Base-by-base conservation (phyloP, 2,329 filamentous ascomycete genomes). In the Colletotrichum gloeosporioides region DNA sequence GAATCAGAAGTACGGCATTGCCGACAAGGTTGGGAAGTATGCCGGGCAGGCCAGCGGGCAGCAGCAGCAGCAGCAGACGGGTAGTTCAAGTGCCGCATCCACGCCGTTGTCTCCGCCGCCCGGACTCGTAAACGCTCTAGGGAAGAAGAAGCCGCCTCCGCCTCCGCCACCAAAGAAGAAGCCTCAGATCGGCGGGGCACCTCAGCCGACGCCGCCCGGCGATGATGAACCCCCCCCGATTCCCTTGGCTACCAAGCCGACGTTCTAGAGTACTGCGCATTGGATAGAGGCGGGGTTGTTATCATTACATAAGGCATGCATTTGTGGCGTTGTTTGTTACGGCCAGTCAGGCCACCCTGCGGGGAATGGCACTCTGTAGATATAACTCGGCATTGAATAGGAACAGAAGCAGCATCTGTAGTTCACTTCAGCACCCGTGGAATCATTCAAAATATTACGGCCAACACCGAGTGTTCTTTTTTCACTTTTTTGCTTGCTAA, bases 1-100 rank as follows among this genome's bases (percentile, higher is more conserved):
- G 71, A 91, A 92, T 71, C 89, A 93, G 80, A 93, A 92, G 81
- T 93, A 93, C 79, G 90, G 90, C 5, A 85, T 92, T 6, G 76
- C 82, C 44, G 83, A 86, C 53, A 87, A 84, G 78, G 79, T 85
- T 6, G 82, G 83, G 10, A 82, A 80, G 16, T 80, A 80, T 64
- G 34, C 79, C 13, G 75, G 76, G 9, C 57, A 65, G 31, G 53
- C 80, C 79, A 71, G 49, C 18, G n/a, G 34, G 8, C 79, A 81
- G 44, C 49, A 64, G n/a, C 75, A 64, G n/a, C 75, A 73, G 15
- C 73, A 77, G 71, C 71, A 73, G 32, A 34, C 18, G 13, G 65
- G 49, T 3, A 29, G 18, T 15, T 36, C 53, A 2, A 55, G 29
- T 18, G 49, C 67, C 10, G 22, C 29, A 4, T 39, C 67, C n/a